Base-by-base conservation (phyloP, 1,284 basidiomycete species). In the Tremellales sp. region DNA sequence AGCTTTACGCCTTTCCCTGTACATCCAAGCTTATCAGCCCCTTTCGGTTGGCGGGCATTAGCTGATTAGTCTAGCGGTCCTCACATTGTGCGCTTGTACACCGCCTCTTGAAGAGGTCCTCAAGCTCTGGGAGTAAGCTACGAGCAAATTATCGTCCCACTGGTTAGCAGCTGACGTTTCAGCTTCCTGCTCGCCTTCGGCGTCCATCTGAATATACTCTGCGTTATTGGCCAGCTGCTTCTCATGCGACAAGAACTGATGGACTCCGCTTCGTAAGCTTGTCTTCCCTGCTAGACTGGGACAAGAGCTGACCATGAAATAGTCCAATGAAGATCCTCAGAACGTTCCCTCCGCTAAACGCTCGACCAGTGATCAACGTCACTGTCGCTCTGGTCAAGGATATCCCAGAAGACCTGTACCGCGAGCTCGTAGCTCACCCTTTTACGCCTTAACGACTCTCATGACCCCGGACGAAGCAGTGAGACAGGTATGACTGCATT, bases 1-100 rank as follows among this genome's bases (percentile, higher is more conserved):
- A 97, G 68, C 83, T 98, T 29, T 97, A 97, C 71, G 94, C 93
- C 1, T 97, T 98, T 65, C 89, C 94, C 41, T 96, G 91, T 92
- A 62, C 51, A 87, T 79, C 31, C 21, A 43, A 22, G 17, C 44
- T 49, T 41, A 2, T 23, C 44, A 41, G 5, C 19, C 23, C 5
- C 7, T 40, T n/a, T 21, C 29, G 29, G 6, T 42, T 11, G 23
- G 11, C 17, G 17, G 8, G 19, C 17, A n/a, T n/a, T n/a, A n/a
- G 17, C 39, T 45, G 45, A 40, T 45, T 22, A 21, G 7, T 6
- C 13, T 43, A 94, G 90, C 93, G 48, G 84, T 97, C 22, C 80
- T 98, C 54, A 98, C 94, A 0, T 76, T 97, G 24, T 97, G 92
- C 70, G 94, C 93, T 10, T 96, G 93, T 65, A 97, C 94, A 13